These are phyloP conservation scores for Isatis lusitanica DNA, from an alignment of 441 rosid genomes.

Conservation along the genomic window DNA sequence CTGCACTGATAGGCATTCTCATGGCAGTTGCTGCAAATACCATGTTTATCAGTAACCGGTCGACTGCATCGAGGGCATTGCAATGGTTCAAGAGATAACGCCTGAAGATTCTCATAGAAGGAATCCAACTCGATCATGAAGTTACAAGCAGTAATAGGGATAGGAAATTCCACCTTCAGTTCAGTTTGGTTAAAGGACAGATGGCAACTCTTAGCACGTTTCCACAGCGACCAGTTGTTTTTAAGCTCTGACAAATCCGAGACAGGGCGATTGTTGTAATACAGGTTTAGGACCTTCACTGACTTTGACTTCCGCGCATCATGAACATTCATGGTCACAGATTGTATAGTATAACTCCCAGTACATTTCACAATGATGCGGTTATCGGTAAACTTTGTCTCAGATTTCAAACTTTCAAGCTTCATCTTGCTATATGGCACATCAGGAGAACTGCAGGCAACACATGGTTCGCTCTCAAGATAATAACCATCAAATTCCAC, in stretches of 20 bases:
- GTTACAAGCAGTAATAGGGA: slow-evolving; percentile 99
- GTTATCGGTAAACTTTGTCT: slow-evolving; percentile 98
- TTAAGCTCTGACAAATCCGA: slow-evolving; percentile 98
- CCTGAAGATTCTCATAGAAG: slow-evolving; percentile 99
- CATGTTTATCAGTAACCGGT: slow-evolving; percentile 98
- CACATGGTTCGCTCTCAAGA: slow-evolving; percentile 99
- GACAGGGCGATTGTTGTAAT: slow-evolving; percentile 98
- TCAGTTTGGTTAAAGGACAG: slow-evolving; percentile 98
- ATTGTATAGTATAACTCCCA: slow-evolving; percentile 98
- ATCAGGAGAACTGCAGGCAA: slow-evolving; percentile 99
- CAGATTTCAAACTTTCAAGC: slow-evolving; percentile 98
- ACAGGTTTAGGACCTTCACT: slow-evolving; percentile 95
- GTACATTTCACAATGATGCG: slow-evolving; percentile 99
- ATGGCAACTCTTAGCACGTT: slow-evolving; percentile 99
- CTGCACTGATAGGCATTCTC: slow-evolving; percentile 99
- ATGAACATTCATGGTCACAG: slow-evolving; percentile 99
- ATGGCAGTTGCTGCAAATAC: slow-evolving; percentile 97
- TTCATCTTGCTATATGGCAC: slow-evolving; percentile 99
- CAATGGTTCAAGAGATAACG: slow-evolving; percentile 96
- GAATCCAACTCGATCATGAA: slow-evolving; percentile 99
- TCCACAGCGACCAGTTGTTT: slow-evolving; percentile 99
- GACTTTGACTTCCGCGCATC: slow-evolving; percentile 99
- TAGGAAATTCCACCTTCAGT: slow-evolving; percentile 98
- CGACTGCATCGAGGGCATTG: slow-evolving; percentile 99
- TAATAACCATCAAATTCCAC: slow-evolving; percentile 99